Conservation (phyloP, 495 filamentous ascomycete genomes). For the Emericellopsis terricola region DNA sequence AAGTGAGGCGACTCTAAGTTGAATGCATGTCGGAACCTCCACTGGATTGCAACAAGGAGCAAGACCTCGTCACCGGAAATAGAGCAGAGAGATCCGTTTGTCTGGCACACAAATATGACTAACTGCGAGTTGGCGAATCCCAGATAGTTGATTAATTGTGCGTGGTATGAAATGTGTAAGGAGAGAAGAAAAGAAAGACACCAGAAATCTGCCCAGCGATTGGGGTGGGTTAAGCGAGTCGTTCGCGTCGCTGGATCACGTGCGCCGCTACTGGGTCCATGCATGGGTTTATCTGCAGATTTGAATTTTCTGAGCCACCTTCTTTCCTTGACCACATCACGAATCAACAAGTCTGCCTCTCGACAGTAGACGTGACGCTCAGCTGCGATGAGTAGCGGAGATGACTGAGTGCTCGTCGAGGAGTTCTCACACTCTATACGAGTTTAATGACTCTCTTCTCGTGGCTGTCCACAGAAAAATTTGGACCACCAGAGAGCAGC, state of each 20-base stretch:
- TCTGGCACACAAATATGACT: constrained; percentile 35
- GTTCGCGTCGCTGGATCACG: too few relatives aligned
- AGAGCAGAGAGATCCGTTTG: constrained; percentile 6
- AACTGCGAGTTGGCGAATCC: constrained; percentile 22
- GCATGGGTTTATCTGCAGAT: too few relatives aligned
- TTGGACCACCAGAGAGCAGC: neutral
- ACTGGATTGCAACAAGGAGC: neutral
- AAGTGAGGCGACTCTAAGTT: too few relatives aligned
- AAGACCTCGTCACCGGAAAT: neutral
- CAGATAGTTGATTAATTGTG: constrained; percentile 36
- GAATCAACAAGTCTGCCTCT: too few relatives aligned
- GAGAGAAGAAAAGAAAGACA: constrained; percentile 10
- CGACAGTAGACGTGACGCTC: constrained; percentile 1
- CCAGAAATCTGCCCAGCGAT: too few relatives aligned
- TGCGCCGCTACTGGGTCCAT: too few relatives aligned
- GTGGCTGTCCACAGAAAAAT: constrained; percentile 4
- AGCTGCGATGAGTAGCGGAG: too few relatives aligned
- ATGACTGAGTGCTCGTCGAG: too few relatives aligned
- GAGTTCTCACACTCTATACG: too few relatives aligned
- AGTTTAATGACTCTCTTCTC: constrained; percentile 4
- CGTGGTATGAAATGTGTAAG: constrained; percentile 13
- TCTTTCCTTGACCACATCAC: too few relatives aligned
- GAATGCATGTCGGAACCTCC: constrained; percentile 2
- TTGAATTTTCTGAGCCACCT: too few relatives aligned
- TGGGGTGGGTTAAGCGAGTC: too few relatives aligned